Evolutionary conservation across 768 basidiomycete species (phyloP), one percentile per base, ranked within the genome.

Genomic region (Terana coerulea): DNA sequence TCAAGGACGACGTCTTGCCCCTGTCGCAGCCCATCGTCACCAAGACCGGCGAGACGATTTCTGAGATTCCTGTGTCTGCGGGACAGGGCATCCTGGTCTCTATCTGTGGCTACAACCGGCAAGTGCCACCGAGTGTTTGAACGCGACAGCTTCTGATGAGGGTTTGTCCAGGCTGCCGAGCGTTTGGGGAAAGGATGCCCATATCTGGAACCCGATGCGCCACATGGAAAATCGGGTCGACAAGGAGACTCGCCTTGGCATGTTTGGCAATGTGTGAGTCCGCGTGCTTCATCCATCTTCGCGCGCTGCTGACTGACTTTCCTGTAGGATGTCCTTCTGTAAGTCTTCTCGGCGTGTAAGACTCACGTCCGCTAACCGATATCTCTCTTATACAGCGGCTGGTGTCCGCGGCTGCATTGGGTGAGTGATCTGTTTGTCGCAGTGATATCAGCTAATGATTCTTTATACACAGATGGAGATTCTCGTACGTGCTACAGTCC

Each of bases 51-150:
- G 40, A 63, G 30, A 35, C 56, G 14, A 50, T 69, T 25, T 51
- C 44, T 14, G 59, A 57, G 49, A 59, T 70, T 33, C 67, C 62
- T 1, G 51, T 70, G 10, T 51, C 53, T 25, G 61, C 64, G 40
- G 67, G 65, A 24, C 62, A 62, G 35, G 47, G 29, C 25, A 49
- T 66, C n/a, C 28, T 52, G 21, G 34, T 63, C n/a, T 61, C 64
- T 2, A 56, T 67, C 48, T 61, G 61, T 51, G 62, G 56, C 2
- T 72, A 72, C 53, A 66, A 69, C 47, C 57, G 69, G 72, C 69
- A 15, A 26, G 62, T 61, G 2, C 33, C 4, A 19, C 12, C 34
- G 17, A 33, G 21, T 19, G 21, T 4, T 3, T 30, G 12, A 12
- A 28, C 10, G 3, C 26, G 3, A n/a, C n/a, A n/a, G n/a, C n/a